Evolutionary conservation across 345 rosid genomes (phyloP).

Genomic region (Nasturtium officinale): DNA sequence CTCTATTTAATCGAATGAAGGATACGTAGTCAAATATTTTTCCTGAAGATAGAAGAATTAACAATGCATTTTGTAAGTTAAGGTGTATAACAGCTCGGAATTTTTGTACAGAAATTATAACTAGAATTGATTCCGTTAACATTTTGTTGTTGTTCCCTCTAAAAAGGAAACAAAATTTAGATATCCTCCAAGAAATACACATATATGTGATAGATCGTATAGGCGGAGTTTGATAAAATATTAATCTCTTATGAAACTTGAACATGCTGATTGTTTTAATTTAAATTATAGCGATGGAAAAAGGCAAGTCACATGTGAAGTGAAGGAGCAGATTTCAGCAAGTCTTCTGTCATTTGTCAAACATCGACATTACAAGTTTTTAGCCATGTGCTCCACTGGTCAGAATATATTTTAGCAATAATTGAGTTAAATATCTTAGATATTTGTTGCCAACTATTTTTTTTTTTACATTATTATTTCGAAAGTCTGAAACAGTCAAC

Average conservation of each 20-base stretch:
- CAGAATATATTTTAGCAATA: conserved; percentile 26
- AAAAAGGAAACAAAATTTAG: background rate
- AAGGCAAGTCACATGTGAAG: conserved; percentile 38
- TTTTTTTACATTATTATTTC: background rate
- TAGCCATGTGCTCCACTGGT: conserved; percentile 26
- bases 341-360: conserved; percentile 31
- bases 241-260: background rate
- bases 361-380: conserved; percentile 18
- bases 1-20: background rate
- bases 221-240: conserved; percentile 1
- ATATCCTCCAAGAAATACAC: background rate
- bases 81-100: background rate
- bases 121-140: background rate
- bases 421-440: conserved; percentile 43
- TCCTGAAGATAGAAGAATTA: background rate
- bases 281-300: conserved; percentile 5
- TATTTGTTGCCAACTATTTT: conserved; percentile 8
- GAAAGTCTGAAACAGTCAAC: background rate
- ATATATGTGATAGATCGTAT: background rate
- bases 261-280: background rate
- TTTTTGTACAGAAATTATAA: background rate
- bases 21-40: background rate
- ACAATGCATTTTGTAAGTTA: background rate
- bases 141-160: background rate
- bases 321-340: conserved; percentile 25